Base-by-base conservation (phyloP, 345 rosid species). In the Physaria fendleri region DNA sequence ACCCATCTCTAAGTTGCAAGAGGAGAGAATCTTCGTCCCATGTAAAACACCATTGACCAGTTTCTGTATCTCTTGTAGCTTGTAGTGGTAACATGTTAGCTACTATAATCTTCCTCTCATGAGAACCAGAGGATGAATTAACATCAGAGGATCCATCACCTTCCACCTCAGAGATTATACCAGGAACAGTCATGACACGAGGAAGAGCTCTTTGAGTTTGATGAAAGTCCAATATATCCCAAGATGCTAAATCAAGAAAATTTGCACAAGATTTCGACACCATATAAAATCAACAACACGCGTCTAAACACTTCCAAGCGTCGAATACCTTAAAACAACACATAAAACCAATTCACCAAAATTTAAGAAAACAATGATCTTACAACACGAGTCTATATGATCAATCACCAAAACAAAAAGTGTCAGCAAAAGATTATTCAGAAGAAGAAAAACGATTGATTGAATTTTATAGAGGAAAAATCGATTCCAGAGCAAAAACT, bases 141-240 rank as follows among this genome's bases (percentile, higher is more conserved):
- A 58, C 71, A 51, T 81, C 95, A 27, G 87, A 79, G 56, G 78
- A 84, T 8, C 65, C 83, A 56, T 79, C 87, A 58, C 53, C 71
- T 53, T 83, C 95, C 30, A 72, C 25, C 49, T 86, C 84, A 22
- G 95, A 80, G 45, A 87, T 68, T 20, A 87, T 81, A 63, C 90
- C 95, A 14, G 91, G 83, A 51, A 81, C 78, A 40, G 83, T 84
- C 76, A 84, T 79, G 69, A 87, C 85, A 65, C 83, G 80, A 13
- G 91, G 91, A 71, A 84, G 80, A 74, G 79, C 46, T 65, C 74
- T 78, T 8, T 85, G 85, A 54, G 83, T 76, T 25, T 75, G 86
- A 65, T 84, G 82, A 30, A 70, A 47, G 64, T 84, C 83, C 60
- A 80, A 39, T 43, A 82, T 62, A 51, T 70, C 77, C 66, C 86